Evolutionary conservation across 2,329 filamentous ascomycete genomes (phyloP), one percentile per base, ranked within the genome.

Genomic region (Teratosphaeria zuluensis): DNA sequence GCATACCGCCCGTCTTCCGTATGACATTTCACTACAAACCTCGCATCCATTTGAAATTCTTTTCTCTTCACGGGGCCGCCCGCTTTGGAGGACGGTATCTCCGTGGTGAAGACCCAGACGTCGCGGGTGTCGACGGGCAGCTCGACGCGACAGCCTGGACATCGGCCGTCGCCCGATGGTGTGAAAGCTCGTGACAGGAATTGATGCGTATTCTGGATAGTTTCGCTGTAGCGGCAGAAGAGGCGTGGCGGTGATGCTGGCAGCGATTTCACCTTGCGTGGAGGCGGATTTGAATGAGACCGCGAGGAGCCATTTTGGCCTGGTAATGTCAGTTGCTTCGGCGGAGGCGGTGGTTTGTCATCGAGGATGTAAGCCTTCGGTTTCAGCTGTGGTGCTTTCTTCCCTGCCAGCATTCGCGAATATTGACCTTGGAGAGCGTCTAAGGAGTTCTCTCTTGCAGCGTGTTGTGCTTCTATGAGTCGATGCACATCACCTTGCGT

Each of bases 401-500:
- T 19, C 21, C 51, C 12, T 24, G 42, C 42, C 42, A 19, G 42
- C 42, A 60, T 48, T 4, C 59, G 59, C n/a, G 42, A 31, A 33
- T 51, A 70, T 62, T 65, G 65, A 3, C 58, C 66, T 53, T 64
- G 58, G 28, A 77, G 64, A 0, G 75, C 75, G 28, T 71, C 66
- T 31, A 77, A 61, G 4, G 73, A 74, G 30, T 72, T 71, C 55
- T 75, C 72, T n/a, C 74, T 72, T 2, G 75, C 75, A 11, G 70
- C 64, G 54, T 76, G 70, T 12, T 75, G 75, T 38, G 75, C 75
- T 1, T 69, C 68, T 32, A 75, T 68, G 8, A 77, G 68, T 54
- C 72, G 74, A 8, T 70, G 66, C 63, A 74, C 71, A 61, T 77
- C 74, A 56, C 69, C 65, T 55, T 70, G 72, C 12, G 70, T 70